Evolutionary conservation across 2,329 filamentous ascomycete species (phyloP).

Genomic region (Sphaerulina vaccinii): DNA sequence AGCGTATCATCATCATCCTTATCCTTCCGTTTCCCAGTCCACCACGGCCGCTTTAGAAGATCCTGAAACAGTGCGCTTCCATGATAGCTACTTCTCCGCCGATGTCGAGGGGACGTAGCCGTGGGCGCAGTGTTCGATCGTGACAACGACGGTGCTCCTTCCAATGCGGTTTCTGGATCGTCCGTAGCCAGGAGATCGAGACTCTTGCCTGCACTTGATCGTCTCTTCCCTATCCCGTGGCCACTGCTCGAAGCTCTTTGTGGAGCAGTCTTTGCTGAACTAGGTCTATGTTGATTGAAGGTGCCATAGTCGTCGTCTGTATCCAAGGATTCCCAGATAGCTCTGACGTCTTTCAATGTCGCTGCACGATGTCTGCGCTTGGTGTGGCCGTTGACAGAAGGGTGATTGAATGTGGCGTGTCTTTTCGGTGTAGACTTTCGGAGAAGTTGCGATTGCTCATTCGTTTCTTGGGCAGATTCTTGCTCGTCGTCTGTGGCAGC

Average conservation of each 20-base stretch:
- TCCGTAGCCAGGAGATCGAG: neutral
- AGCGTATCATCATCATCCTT: constrained; percentile 17
- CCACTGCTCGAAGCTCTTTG: constrained; percentile 18
- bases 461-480: constrained; percentile 20
- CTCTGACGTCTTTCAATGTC: constrained; percentile 35
- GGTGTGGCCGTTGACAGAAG: constrained; percentile 14
- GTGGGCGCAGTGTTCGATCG: constrained; percentile 26
- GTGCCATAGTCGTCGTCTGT: constrained; percentile 29
- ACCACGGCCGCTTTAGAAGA: constrained; percentile 32
- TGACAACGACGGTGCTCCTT: neutral
- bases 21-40: constrained; percentile 26
- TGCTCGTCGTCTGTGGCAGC: constrained; percentile 27
- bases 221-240: constrained; percentile 21
- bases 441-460: constrained; percentile 27
- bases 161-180: neutral
- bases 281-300: constrained; percentile 21
- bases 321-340: constrained; percentile 37
- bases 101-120: constrained; percentile 14
- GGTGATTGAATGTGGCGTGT: constrained; percentile 17
- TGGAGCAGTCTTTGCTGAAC: constrained; percentile 14
- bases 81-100: constrained; percentile 25
- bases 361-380: constrained; percentile 33
- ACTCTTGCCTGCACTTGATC: constrained; percentile 23
- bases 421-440: constrained; percentile 22
- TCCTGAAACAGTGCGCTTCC: constrained; percentile 34